A percentile compares a stretch with the other conserved stretches of the same genome.
Conservation (phyloP, 345 rosid genomes). For the Salix viminalis region DNA sequence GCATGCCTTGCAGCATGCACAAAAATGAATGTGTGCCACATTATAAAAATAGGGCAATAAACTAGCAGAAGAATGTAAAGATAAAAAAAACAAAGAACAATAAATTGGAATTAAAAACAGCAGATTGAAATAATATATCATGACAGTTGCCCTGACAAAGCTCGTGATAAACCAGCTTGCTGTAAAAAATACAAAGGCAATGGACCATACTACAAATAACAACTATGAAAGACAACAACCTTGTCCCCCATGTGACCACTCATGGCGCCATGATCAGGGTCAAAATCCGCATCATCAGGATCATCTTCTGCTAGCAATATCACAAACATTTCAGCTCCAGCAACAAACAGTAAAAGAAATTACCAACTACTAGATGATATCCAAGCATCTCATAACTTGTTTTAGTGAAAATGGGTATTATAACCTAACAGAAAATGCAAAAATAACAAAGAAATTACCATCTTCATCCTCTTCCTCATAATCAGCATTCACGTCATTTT, state of each 20-base stretch:
- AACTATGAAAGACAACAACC: conserved; percentile 39
- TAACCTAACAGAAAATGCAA: conserved; percentile 10
- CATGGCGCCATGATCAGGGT: conserved; percentile 59
- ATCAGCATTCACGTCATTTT: conserved; percentile 52
- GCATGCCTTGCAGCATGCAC: neutral
- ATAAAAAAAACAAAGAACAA: neutral
- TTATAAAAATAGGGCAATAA: neutral
- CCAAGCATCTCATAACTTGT: neutral
- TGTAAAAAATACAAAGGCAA: neutral
- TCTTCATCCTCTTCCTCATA: conserved; percentile 85
- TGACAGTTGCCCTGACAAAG: neutral
- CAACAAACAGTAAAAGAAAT: neutral
- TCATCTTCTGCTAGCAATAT: conserved; percentile 77
- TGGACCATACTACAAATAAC: neutral
- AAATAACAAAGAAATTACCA: conserved; percentile 48
- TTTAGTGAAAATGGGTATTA: neutral
- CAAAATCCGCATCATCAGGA: conserved; percentile 97
- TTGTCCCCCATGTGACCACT: conserved; percentile 41
- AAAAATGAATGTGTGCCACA: neutral
- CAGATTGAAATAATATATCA: neutral
- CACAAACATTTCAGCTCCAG: conserved; percentile 19
- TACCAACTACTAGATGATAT: neutral
- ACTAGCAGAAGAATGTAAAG: neutral
- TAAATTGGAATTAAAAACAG: neutral
- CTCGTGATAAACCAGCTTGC: neutral